Conservation (phyloP, 495 filamentous ascomycete genomes). For the Penicillium samsonianum region DNA sequence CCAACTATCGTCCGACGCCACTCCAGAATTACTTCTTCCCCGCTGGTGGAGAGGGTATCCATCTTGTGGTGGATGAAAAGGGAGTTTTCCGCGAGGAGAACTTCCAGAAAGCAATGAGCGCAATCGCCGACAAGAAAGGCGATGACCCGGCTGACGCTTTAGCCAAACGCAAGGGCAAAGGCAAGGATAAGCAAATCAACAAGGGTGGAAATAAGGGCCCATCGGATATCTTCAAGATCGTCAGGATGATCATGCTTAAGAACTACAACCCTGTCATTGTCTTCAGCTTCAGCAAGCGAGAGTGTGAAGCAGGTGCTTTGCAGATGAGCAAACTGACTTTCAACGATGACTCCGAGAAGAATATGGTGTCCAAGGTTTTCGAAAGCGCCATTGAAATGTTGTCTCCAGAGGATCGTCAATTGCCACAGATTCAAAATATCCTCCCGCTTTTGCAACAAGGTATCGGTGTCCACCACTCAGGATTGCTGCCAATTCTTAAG, state of each 20-base stretch:
- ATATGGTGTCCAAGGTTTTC: slow-evolving; percentile 93
- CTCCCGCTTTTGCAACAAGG: slow-evolving; percentile 86
- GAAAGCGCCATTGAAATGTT: slow-evolving; percentile 84
- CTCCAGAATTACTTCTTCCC: slow-evolving; percentile 98
- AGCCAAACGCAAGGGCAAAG: slow-evolving; percentile 78
- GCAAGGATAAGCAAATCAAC: slow-evolving; percentile 86
- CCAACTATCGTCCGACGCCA: slow-evolving; percentile 94
- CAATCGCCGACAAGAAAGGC: slow-evolving; percentile 85
- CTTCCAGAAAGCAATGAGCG: slow-evolving; percentile 90
- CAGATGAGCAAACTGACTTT: slow-evolving; percentile 85
- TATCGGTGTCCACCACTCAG: slow-evolving; percentile 96
- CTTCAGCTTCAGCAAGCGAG: slow-evolving; percentile 98
- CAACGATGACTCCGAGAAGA: slow-evolving; percentile 95
- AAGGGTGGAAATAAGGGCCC: slow-evolving; percentile 76
- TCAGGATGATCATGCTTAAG: slow-evolving; percentile 97
- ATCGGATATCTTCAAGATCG: slow-evolving; percentile 93
- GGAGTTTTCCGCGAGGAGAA: slow-evolving; percentile 93
- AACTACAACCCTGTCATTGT: slow-evolving; percentile 97
- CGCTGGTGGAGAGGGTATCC: slow-evolving; percentile 88
- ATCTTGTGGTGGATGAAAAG: slow-evolving; percentile 94
- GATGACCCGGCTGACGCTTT: slow-evolving; percentile 76
- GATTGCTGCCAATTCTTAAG: slow-evolving; percentile 92
- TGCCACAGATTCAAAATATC: slow-evolving; percentile 90
- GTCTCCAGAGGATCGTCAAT: slow-evolving; percentile 82
- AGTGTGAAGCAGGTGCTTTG: slow-evolving; percentile 85